These are phyloP conservation scores for Trametes elegans DNA, from an alignment of 768 basidiomycete genomes.

Conservation along the genomic window DNA sequence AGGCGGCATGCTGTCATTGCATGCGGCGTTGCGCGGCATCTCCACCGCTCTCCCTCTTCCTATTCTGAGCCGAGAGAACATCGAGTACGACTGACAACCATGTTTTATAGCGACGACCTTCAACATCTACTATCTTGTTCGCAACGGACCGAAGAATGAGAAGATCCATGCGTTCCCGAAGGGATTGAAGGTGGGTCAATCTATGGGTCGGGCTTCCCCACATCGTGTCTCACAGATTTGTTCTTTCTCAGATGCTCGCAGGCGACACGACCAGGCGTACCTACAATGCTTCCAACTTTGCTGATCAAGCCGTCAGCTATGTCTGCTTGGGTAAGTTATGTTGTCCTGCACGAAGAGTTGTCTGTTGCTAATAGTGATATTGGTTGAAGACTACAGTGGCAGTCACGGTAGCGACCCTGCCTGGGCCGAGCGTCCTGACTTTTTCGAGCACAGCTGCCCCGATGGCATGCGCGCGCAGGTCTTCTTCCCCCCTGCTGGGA, in stretches of 20 bases:
- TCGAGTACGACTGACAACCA: neutral
- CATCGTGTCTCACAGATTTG: too few species aligned
- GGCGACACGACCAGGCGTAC: conserved; percentile 30
- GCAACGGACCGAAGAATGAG: conserved; percentile 23
- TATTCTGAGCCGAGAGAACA: too few species aligned
- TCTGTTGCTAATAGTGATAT: neutral
- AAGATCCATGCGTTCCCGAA: conserved; percentile 24
- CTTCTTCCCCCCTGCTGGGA: conserved; percentile 39
- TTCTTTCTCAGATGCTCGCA: conserved; percentile 24
- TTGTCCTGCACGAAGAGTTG: neutral
- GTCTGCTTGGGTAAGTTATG: conserved; percentile 27
- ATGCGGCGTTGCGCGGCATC: too few species aligned
- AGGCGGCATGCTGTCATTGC: too few species aligned
- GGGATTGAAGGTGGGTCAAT: conserved; percentile 19
- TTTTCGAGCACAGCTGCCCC: conserved; percentile 24
- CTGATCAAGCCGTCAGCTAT: conserved; percentile 34
- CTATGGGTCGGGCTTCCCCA: too few species aligned
- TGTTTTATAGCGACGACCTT: conserved; percentile 8
- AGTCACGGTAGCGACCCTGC: conserved; percentile 20
- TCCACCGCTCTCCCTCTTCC: too few species aligned
- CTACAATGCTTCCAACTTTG: conserved; percentile 31
- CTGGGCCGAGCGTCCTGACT: conserved; percentile 23
- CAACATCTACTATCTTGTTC: conserved; percentile 27
- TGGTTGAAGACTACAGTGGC: conserved; percentile 26
- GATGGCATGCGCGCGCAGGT: conserved; percentile 29